phyloP scores from a whole-genome alignment of 345 rosid species.

The Anastatica hierochuntica region DNA sequence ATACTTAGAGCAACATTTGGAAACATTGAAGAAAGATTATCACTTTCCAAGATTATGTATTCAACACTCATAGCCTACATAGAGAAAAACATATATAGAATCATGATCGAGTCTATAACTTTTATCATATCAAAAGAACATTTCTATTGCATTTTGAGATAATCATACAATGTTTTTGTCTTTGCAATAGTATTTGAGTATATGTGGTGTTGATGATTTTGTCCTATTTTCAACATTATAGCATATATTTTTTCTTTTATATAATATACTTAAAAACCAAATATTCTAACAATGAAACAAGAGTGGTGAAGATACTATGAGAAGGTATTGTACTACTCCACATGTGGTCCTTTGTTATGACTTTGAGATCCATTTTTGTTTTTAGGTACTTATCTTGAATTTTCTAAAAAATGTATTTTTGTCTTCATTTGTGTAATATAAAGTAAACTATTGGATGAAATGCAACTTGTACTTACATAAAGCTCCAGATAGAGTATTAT shows the following conservation, averaged over 20 bases:
- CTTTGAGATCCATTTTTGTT: conserved; percentile 8
- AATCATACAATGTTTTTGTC: not conserved
- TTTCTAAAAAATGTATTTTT: not conserved
- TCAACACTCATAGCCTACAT: conserved; percentile 88
- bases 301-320: not conserved
- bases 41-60: conserved; percentile 84
- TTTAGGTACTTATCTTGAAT: conserved; percentile 4
- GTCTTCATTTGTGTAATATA: no score
- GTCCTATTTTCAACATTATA: not conserved
- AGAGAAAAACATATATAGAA: conserved; percentile 22
- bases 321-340: conserved; percentile 12
- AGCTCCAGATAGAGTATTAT: conserved; percentile 72
- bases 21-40: conserved; percentile 68
- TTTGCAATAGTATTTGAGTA: not conserved
- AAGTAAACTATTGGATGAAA: conserved; percentile 2
- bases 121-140: no score
- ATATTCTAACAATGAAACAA: conserved; percentile 5
- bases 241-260: no score
- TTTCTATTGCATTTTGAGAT: not conserved
- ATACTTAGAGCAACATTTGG: conserved; percentile 66
- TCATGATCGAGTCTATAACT: not conserved
- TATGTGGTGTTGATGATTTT: conserved; percentile 6
- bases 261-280: not conserved
- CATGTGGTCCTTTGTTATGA: conserved; percentile 19
- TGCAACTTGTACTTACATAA: conserved; percentile 61